phyloP scores from a whole-genome alignment of 2,329 filamentous ascomycete species.

The Acrocalymma vagum region DNA sequence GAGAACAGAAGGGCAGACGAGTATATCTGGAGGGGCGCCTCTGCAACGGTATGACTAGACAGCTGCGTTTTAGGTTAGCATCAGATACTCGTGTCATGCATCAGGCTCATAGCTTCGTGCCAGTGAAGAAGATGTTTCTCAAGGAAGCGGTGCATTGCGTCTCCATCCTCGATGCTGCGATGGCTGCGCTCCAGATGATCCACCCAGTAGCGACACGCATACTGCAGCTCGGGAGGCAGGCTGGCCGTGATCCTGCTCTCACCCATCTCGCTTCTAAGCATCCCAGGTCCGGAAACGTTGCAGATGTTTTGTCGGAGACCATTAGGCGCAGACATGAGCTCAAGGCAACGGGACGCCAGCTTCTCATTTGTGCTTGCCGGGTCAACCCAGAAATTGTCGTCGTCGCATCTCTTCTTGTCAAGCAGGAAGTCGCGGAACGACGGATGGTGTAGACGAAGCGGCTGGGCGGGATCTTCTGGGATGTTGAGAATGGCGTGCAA shows the following conservation, averaged over 20 bases:
- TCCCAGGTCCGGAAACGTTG: slow-evolving; percentile 10
- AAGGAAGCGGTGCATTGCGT: slow-evolving; percentile 44
- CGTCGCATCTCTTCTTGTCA: slow-evolving; percentile 21
- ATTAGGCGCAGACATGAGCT: slow-evolving; percentile 33
- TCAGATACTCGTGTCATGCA: slow-evolving; percentile 23
- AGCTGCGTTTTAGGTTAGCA: slow-evolving; percentile 22
- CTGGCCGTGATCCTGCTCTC: slow-evolving; percentile 1
- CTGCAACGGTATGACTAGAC: slow-evolving; percentile 4
- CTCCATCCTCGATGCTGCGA: slow-evolving; percentile 23
- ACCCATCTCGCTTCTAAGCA: slow-evolving; percentile 5
- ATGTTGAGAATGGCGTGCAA: slow-evolving; percentile 25
- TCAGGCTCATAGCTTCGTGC: slow-evolving; percentile 52
- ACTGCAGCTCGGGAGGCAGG: slow-evolving; percentile 29
- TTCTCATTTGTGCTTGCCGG: slow-evolving; percentile 36
- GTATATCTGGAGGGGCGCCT: slow-evolving; percentile 45
- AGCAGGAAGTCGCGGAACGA: slow-evolving; percentile 33
- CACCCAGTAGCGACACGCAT: slow-evolving; percentile 48
- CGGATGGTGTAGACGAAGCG: slow-evolving; percentile 12
- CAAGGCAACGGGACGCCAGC: slow-evolving; percentile 42
- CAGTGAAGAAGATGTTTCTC: slow-evolving; percentile 50
- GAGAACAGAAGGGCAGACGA: slow-evolving; percentile 44
- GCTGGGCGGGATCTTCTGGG: slow-evolving; percentile 25
- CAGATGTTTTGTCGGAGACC: slow-evolving; percentile 48
- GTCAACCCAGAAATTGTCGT: slow-evolving; percentile 43
- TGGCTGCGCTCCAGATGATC: slow-evolving; percentile 20